Evolutionary conservation across 352 stramenopile species (phyloP).

Genomic region (Pilasporangium apinafurcum): DNA sequence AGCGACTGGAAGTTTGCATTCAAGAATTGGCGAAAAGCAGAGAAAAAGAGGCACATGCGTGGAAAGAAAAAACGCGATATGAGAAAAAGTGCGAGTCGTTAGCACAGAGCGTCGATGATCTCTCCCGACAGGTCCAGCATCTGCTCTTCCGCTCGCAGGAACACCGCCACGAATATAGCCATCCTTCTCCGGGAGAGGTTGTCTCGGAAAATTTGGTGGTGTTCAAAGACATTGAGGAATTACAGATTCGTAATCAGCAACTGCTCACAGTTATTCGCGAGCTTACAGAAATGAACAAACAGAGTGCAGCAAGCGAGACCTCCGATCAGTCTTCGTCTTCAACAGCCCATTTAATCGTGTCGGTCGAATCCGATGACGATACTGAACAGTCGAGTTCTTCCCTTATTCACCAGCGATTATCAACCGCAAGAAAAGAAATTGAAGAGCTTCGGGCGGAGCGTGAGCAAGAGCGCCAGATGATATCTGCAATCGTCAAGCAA

Average conservation of each 20-base stretch:
- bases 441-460: conserved; percentile 64
- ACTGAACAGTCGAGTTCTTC: conserved; percentile 20
- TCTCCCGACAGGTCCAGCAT: conserved; percentile 91
- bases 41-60: conserved; percentile 55
- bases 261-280: conserved; percentile 78
- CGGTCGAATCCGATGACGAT: conserved; percentile 63
- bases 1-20: conserved; percentile 55
- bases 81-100: conserved; percentile 74
- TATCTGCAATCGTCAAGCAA: conserved; percentile 93
- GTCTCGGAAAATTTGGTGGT: conserved; percentile 75
- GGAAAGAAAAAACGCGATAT: conserved; percentile 52
- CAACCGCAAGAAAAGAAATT: conserved; percentile 68
- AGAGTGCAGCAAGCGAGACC: conserved; percentile 4
- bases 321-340: conserved; percentile 3
- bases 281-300: conserved; percentile 48
- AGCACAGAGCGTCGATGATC: conserved; percentile 78
- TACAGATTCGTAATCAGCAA: conserved; percentile 91
- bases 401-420: conserved; percentile 46
- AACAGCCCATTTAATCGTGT: conserved; percentile 41
- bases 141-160: conserved; percentile 76
- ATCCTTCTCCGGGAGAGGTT: conserved; percentile 14
- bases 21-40: conserved; percentile 70
- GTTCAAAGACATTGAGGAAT: conserved; percentile 83
- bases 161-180: conserved; percentile 9
- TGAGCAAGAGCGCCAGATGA: conserved; percentile 83